phyloP scores from a whole-genome alignment of 1,139 yeast genomes.

The Pichia sp. region DNA sequence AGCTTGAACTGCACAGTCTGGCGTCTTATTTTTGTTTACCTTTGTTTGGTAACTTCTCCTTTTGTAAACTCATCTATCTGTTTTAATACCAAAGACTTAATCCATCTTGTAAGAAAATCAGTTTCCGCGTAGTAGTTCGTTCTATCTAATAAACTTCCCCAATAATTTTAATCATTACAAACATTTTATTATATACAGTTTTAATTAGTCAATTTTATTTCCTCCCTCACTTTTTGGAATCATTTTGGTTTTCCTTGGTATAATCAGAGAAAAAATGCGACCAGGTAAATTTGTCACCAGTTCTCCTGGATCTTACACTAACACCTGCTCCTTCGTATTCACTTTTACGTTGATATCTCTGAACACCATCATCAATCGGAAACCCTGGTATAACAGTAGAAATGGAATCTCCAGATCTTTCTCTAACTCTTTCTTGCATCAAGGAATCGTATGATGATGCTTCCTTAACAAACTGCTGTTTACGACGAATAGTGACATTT shows the following conservation, averaged over 20 bases:
- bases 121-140: too few species aligned
- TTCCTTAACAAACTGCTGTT: conserved; percentile 28
- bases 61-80: too few species aligned
- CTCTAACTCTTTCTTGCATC: conserved; percentile 18
- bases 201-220: too few species aligned
- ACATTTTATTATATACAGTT: too few species aligned
- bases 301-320: conserved; percentile 44
- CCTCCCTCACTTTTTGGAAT: background rate
- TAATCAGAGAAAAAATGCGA: conserved; percentile 16
- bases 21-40: too few species aligned
- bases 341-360: conserved; percentile 39
- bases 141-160: too few species aligned
- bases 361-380: conserved; percentile 28
- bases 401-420: conserved; percentile 20
- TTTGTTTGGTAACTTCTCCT: too few species aligned
- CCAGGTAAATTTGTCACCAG: conserved; percentile 34
- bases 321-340: conserved; percentile 62
- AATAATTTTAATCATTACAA: too few species aligned
- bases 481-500: conserved; percentile 30
- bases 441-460: conserved; percentile 28
- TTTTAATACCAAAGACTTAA: too few species aligned
- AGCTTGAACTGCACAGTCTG: too few species aligned
- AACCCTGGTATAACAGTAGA: conserved; percentile 38
- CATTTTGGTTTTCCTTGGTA: conserved; percentile 9
- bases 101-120: too few species aligned